These are phyloP conservation scores for Immersiella caudata DNA, from an alignment of 495 filamentous ascomycete genomes.

Conservation along the genomic window DNA sequence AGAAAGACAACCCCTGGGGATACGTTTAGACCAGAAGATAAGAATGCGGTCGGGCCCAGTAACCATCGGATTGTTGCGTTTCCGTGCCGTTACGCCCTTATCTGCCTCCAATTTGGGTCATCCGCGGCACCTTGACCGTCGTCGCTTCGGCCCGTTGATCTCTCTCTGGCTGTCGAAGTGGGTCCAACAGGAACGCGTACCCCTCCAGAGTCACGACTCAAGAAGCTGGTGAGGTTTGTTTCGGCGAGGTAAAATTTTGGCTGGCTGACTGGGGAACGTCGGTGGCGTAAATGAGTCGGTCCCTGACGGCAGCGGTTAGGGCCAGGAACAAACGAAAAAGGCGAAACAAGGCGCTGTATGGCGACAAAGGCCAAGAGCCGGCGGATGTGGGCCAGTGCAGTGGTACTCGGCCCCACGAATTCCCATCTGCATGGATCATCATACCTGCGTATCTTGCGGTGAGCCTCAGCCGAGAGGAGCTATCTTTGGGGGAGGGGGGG, in stretches of 20 bases:
- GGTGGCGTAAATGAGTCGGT: neutral
- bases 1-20: neutral
- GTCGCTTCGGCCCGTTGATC: slow-evolving; percentile 1
- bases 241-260: neutral
- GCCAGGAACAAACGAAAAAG: neutral
- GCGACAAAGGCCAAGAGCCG: slow-evolving; percentile 9
- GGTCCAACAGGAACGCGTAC: neutral
- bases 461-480: slow-evolving; percentile 4
- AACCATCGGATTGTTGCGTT: neutral
- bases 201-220: neutral
- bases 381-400: slow-evolving; percentile 12
- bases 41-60: slow-evolving; percentile 6
- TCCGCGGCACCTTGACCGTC: neutral
- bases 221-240: neutral
- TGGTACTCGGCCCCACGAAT: slow-evolving; percentile 19
- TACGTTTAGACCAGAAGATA: slow-evolving; percentile 7
- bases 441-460: slow-evolving; percentile 7
- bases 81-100: slow-evolving; percentile 16
- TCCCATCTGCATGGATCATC: slow-evolving; percentile 1
- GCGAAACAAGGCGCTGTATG: neutral
- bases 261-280: neutral
- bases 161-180: neutral
- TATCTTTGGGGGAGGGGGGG: neutral
- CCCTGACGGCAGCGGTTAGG: neutral
- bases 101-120: neutral